phyloP scores from a whole-genome alignment of 345 rosid genomes.

The Dovyalis caffra region DNA sequence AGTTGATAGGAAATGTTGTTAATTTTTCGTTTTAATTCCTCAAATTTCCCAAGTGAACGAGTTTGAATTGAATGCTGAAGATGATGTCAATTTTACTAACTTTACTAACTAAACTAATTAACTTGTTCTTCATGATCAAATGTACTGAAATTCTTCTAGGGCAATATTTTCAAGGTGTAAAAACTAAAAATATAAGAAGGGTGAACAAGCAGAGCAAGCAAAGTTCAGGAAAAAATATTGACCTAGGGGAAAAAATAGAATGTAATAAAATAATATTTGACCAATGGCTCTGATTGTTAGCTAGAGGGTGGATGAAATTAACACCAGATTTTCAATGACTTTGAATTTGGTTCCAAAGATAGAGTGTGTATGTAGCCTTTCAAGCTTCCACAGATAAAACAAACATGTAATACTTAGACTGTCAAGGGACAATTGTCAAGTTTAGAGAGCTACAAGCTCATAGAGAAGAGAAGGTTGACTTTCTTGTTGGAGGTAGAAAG shows the following conservation, averaged over 20 bases:
- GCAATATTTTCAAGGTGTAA: neutral
- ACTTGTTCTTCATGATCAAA: too few relatives aligned
- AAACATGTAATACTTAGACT: neutral
- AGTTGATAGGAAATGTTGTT: too few relatives aligned
- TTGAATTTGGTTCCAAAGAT: conserved; percentile 27
- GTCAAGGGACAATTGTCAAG: conserved; percentile 23
- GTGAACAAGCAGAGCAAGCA: conserved; percentile 15
- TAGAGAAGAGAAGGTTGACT: conserved; percentile 28
- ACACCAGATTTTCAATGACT: conserved; percentile 39
- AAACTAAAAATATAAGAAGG: neutral
- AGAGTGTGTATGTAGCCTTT: conserved; percentile 4
- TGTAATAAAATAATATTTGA: conserved; percentile 35
- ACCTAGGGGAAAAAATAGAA: neutral
- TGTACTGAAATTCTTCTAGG: neutral
- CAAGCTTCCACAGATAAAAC: neutral
- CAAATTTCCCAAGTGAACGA: too few relatives aligned
- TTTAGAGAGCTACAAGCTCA: neutral
- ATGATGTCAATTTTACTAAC: too few relatives aligned
- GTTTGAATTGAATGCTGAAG: too few relatives aligned
- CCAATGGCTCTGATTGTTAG: conserved; percentile 29
- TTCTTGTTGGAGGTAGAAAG: conserved; percentile 11
- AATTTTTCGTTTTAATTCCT: too few relatives aligned
- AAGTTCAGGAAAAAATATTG: neutral
- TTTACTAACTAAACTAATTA: neutral
- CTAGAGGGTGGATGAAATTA: conserved; percentile 44